Base-by-base conservation (phyloP, 2,329 filamentous ascomycete genomes). In the Neonectria punicea region DNA sequence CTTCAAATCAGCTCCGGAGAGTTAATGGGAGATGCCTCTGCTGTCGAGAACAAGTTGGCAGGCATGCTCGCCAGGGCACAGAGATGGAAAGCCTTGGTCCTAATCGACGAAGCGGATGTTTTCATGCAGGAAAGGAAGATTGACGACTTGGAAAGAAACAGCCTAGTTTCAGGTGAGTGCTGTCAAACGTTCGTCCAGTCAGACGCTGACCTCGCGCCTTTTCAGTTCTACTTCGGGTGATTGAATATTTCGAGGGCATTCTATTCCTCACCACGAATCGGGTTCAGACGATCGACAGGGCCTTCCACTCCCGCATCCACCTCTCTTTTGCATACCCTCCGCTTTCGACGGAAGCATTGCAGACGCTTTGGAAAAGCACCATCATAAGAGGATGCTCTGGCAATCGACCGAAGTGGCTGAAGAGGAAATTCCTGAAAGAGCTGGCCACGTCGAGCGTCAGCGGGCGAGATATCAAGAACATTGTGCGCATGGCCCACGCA, bases 261-360 rank as follows among this genome's bases (percentile, higher is more conserved):
- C 20, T 57, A 6, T 57, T 49, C 46, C 39, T 57, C 9, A 61
- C 58, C 2, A 61, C 50, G 6, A 55, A 55, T 36, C 50, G 51
- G 2, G 43, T 18, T 3, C 13, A 61, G 13, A 55, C 22, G 2
- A 61, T 61, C 13, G 58, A 55, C 36, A 55, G 20, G 1, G 51
- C 58, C 9, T 61, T 61, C 14, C 43, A 44, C 18, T 61, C 43
- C 18, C 51, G 51, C 18, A 61, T 61, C 4, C 58, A 61, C 13
- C 43, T 61, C 14, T 61, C 58, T 34, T 14, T 55, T 7, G 28
- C 58, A 6, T 61, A 55, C 11, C 58, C 58, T 11, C 41, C 41
- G 2, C 20, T 61, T 4, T 61, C 58, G 6, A 20, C 16, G 16
- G 30, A 18, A 14, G 51, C 32, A 10, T 5, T 49, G 20, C 41